A percentile compares a stretch with the other conserved stretches of the same genome.
phyloP scores from a whole-genome alignment of 2,329 filamentous ascomycete genomes.

The Botrytis elliptica region DNA sequence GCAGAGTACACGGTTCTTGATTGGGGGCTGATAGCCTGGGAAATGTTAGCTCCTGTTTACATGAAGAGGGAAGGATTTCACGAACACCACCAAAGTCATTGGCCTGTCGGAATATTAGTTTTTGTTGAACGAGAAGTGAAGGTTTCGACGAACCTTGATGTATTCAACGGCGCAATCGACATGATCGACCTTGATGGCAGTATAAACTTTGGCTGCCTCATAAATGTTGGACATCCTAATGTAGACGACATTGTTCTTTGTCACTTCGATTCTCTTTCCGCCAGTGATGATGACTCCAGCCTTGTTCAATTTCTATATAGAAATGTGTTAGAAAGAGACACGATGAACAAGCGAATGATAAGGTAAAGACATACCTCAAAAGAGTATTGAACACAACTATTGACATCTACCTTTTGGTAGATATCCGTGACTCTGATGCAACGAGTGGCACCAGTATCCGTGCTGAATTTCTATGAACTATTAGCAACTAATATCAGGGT shows the following conservation, averaged over 20 bases:
- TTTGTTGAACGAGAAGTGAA: neutral
- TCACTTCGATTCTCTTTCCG: conserved; percentile 20
- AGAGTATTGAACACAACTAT: conserved; percentile 26
- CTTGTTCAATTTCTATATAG: conserved; percentile 25
- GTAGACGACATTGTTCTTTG: conserved; percentile 26
- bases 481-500: neutral
- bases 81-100: conserved; percentile 27
- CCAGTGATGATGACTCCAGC: conserved; percentile 23
- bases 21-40: conserved; percentile 34
- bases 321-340: conserved; percentile 13
- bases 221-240: conserved; percentile 31
- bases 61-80: neutral
- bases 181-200: conserved; percentile 28
- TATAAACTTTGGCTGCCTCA: conserved; percentile 31
- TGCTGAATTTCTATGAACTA: conserved; percentile 32
- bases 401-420: conserved; percentile 27
- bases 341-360: neutral
- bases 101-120: conserved; percentile 35
- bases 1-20: conserved; percentile 38
- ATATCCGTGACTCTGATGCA: conserved; percentile 34
- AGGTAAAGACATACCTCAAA: conserved; percentile 27
- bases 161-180: conserved; percentile 32
- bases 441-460: conserved; percentile 33
- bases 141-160: conserved; percentile 27
- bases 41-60: conserved; percentile 27